Evolutionary conservation across 768 basidiomycete genomes (phyloP).

Genomic region (Russula earlei): DNA sequence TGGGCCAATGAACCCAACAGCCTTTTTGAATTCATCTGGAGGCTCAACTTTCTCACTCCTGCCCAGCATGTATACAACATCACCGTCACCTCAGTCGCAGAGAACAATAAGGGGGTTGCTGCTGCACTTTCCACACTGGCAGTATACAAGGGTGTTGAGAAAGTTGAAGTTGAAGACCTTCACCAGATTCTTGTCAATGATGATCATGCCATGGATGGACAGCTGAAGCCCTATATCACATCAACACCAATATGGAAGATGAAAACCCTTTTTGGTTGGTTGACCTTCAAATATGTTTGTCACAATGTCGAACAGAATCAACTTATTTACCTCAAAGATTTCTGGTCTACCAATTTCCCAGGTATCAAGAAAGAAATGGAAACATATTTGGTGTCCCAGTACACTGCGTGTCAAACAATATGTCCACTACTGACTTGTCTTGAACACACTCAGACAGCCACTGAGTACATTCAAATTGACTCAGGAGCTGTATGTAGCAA

Average conservation of each 20-base stretch:
- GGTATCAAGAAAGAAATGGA: not conserved
- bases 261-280: not conserved
- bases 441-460: not conserved
- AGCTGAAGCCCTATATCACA: not conserved
- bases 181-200: not conserved
- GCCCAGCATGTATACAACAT: not conserved
- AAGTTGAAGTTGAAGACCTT: not conserved
- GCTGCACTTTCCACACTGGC: not conserved
- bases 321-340: not conserved
- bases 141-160: not conserved
- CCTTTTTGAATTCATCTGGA: slow-evolving; percentile 6
- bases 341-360: not conserved
- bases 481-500: too few relatives aligned
- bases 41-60: not conserved
- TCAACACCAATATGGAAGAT: not conserved
- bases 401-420: not conserved
- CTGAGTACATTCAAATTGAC: not conserved
- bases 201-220: not conserved
- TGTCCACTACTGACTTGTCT: not conserved
- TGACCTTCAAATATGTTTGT: not conserved
- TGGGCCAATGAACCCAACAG: not conserved
- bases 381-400: not conserved
- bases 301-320: not conserved
- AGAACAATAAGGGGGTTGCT: not conserved
- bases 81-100: not conserved